Base-by-base conservation (phyloP, 2,329 filamentous ascomycete species). In the Curvularia sp. region DNA sequence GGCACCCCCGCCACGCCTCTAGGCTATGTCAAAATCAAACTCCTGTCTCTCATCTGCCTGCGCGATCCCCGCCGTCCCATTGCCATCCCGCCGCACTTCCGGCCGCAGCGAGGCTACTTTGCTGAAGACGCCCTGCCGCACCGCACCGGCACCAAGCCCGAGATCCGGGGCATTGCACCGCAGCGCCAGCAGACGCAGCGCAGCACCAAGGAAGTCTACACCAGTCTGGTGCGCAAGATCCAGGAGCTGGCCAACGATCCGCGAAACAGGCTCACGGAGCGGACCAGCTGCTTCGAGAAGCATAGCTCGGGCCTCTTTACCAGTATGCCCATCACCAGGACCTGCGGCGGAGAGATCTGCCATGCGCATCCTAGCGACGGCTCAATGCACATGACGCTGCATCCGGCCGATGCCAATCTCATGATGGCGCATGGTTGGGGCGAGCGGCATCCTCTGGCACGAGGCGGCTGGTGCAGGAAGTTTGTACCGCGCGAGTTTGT, bases 381-480 rank as follows among this genome's bases (percentile, higher is more conserved):
- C 60, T 90, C 87, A 3, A 82, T 95, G 83, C 92, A 96, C 76
- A 82, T 95, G 78, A 91, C 87, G 49, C 82, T 96, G 52, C 91
- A 95, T 70, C 91, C 91, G 0, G 85, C 89, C 42, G 92, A 96
- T 72, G 90, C 90, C 51, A 86, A 83, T 67, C 81, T 89, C 51
- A 84, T 95, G 18, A 78, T 96, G 24, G 84, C 88, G 65, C 87
- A 86, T 61, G 90, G 91, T 1, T 96, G 92, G 92, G 93, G 89
- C 1, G 88, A 96, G 78, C 70, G 84, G 20, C 85, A 88, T 77
- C 85, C 85, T 5, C 66, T 93, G 54, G 88, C 90, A 7, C 85
- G 86, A 68, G 88, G 86, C 53, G 86, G 86, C 43, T 88, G 86
- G 81, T 84, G 88, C 62, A 81, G 82, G 61, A 84, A 86, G 70